Conservation (phyloP, 1,284 basidiomycete species). For the Cryptococcus amylolentus region DNA sequence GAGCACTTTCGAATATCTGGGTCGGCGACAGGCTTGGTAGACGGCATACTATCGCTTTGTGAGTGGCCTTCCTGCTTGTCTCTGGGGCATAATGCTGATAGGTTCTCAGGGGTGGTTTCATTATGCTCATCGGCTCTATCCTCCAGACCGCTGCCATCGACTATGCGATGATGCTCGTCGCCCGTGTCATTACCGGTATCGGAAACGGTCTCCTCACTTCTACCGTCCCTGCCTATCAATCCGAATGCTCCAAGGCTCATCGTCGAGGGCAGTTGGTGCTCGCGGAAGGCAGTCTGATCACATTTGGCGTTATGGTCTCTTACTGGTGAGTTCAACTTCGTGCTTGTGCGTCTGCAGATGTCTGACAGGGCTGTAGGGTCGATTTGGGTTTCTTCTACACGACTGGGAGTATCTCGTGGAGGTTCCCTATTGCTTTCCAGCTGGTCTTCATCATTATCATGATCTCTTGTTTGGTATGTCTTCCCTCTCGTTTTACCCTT, state of each 20-base stretch:
- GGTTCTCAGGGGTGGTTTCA: constrained; percentile 23
- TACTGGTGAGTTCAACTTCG: neutral
- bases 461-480: constrained; percentile 29
- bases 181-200: constrained; percentile 48
- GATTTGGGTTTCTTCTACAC: constrained; percentile 49
- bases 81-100: neutral
- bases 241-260: constrained; percentile 49
- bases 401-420: constrained; percentile 32
- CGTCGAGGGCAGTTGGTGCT: constrained; percentile 50
- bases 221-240: constrained; percentile 47
- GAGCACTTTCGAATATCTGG: constrained; percentile 47
- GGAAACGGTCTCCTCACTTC: constrained; percentile 48
- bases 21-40: constrained; percentile 48
- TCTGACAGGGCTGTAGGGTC: constrained; percentile 39
- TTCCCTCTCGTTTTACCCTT: constrained; percentile 20
- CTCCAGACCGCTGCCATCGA: constrained; percentile 46
- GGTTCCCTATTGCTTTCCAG: constrained; percentile 54
- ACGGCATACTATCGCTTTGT: constrained; percentile 26
- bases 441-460: constrained; percentile 40
- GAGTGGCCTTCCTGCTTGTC: neutral
- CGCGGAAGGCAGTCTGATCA: constrained; percentile 47
- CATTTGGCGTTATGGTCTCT: constrained; percentile 17
- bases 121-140: constrained; percentile 50
- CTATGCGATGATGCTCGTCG: constrained; percentile 50
- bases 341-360: neutral